Evolutionary conservation across 768 basidiomycete species (phyloP).

Genomic region (Auricularia auricula-judae): DNA sequence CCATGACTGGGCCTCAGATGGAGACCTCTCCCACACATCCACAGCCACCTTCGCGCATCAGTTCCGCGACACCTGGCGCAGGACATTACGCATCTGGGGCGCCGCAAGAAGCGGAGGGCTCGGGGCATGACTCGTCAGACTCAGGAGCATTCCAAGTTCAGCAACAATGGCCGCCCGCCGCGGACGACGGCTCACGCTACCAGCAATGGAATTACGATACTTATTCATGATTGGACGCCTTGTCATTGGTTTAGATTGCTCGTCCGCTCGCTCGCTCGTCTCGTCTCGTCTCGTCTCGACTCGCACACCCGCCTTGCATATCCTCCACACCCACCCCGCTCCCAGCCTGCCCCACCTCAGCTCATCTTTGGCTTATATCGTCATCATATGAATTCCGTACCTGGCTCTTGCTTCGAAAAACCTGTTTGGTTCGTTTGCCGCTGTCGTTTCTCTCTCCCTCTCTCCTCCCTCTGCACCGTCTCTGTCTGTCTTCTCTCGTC

Average conservation of each 20-base stretch:
- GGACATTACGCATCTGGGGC: background rate
- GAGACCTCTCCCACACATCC: background rate
- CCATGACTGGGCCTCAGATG: background rate
- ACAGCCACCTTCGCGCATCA: background rate
- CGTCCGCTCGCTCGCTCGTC: background rate
- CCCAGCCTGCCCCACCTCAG: too few relatives aligned
- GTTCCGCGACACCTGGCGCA: background rate
- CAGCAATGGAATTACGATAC: background rate
- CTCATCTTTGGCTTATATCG: too few relatives aligned
- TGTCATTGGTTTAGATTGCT: background rate
- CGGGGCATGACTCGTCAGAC: background rate
- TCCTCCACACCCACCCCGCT: background rate
- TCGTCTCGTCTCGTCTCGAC: background rate
- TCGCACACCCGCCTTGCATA: background rate
- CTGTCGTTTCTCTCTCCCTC: too few relatives aligned
- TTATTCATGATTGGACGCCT: background rate
- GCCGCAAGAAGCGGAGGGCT: background rate
- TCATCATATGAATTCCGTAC: too few relatives aligned
- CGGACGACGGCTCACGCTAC: background rate
- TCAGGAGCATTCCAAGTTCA: background rate
- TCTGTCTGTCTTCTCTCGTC: too few relatives aligned
- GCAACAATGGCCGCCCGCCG: background rate
- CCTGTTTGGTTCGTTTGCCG: too few relatives aligned
- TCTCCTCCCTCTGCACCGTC: too few relatives aligned
- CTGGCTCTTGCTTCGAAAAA: too few relatives aligned